Conservation (phyloP, 176 grass and related monocot genomes). For the Elymus sibiricus region DNA sequence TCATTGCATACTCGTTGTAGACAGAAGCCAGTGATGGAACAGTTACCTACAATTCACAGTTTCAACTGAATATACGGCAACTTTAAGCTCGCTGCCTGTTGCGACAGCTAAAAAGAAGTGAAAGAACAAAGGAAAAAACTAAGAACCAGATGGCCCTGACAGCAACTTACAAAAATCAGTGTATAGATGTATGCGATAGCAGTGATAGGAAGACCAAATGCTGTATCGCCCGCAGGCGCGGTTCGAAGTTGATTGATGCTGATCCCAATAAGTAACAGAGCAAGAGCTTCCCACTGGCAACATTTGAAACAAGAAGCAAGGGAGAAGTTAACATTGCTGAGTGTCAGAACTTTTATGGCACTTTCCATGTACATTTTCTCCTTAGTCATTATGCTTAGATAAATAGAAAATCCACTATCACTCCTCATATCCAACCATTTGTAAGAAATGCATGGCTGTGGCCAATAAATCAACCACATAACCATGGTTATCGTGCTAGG, state of each 20-base stretch:
- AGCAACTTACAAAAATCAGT: slow-evolving; percentile 87
- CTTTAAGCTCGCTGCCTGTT: neutral
- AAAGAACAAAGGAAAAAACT: neutral
- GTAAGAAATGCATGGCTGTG: neutral
- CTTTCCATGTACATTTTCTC: neutral
- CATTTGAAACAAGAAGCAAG: slow-evolving; percentile 3
- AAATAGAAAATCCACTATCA: neutral
- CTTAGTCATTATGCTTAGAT: neutral
- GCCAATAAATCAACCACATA: neutral
- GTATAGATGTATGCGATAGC: slow-evolving; percentile 90
- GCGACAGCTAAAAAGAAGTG: slow-evolving; percentile 11
- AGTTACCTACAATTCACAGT: slow-evolving; percentile 61
- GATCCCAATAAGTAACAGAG: slow-evolving; percentile 95
- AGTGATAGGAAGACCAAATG: slow-evolving; percentile 77
- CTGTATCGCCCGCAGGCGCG: slow-evolving; percentile 52
- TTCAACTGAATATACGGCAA: slow-evolving; percentile 6
- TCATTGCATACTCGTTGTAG: slow-evolving; percentile 98
- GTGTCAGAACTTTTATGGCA: neutral
- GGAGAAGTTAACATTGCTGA: slow-evolving; percentile 12
- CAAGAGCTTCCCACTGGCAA: slow-evolving; percentile 95
- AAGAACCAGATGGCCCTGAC: neutral
- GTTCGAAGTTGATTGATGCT: slow-evolving; percentile 94
- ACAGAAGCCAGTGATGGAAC: slow-evolving; percentile 97
- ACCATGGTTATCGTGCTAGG: slow-evolving; percentile 28
- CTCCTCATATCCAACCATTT: neutral